These are phyloP conservation scores for Colletotrichum lentis DNA, from an alignment of 2,329 filamentous ascomycete genomes.

Conservation along the genomic window DNA sequence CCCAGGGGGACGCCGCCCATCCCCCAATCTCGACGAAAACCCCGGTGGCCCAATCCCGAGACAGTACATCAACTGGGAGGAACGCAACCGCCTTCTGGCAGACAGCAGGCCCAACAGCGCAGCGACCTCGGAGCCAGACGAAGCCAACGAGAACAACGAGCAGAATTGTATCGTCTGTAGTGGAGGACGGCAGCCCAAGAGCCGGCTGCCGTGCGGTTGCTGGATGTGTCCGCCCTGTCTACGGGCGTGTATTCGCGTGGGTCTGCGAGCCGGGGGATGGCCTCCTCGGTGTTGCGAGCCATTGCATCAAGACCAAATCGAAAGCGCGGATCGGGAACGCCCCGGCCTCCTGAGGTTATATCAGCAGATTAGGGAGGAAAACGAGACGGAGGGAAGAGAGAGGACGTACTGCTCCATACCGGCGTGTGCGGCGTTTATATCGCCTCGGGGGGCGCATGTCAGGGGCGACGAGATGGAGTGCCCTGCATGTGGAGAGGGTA, in stretches of 20 bases:
- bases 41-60: neutral
- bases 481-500: conserved; percentile 28
- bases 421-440: conserved; percentile 38
- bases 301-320: conserved; percentile 24
- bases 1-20: too few relatives aligned
- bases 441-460: conserved; percentile 8
- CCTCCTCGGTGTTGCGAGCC: conserved; percentile 38
- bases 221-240: conserved; percentile 36
- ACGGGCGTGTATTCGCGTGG: conserved; percentile 31
- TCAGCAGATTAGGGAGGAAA: conserved; percentile 26
- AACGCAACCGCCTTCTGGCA: conserved; percentile 26
- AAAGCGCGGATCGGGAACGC: conserved; percentile 11
- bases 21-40: neutral
- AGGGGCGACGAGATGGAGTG: conserved; percentile 21
- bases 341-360: conserved; percentile 29
- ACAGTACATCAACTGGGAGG: conserved; percentile 25
- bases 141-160: neutral
- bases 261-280: conserved; percentile 33
- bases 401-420: conserved; percentile 34
- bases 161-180: conserved; percentile 28
- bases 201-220: conserved; percentile 34
- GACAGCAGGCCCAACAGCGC: conserved; percentile 8
- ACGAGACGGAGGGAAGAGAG: conserved; percentile 25
- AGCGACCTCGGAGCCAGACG: neutral
- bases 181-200: conserved; percentile 3